Base-by-base conservation (phyloP, 345 rosid species). In the Dovyalis caffra region DNA sequence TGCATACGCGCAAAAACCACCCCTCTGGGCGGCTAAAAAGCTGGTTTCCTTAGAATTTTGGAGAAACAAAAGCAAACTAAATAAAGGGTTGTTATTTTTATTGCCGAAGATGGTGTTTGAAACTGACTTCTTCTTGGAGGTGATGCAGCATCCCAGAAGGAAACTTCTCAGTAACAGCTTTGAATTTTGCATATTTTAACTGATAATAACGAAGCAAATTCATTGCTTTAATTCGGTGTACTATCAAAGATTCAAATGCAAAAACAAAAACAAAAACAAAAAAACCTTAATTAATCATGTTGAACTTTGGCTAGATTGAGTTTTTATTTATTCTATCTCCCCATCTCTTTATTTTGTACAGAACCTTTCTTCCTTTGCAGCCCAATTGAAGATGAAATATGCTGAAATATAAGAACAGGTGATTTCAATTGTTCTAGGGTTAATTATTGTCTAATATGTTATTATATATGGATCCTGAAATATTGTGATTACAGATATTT, bases 1-100 rank as follows among this genome's bases (percentile, higher is more conserved):
- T 28, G 97, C 85, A 64, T 89, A 85, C 3, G 87, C 80, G 9
- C 81, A 79, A 71, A 86, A 87, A 29, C 83, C 77, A 32, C 90
- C 89, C 66, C 65, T 31, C 45, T 66, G 47, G 53, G 81, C 79
- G 63, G 38, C 67, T 76, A n/a, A 37, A 64, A 60, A 60, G 37
- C 77, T 71, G 45, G 29, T 28, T 34, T 57, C 34, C 4, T 74
- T 68, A 62, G 70, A 64, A 72, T 51, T 76, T 2, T 82, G 72
- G 28, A 85, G 79, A 5, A 74, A 66, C 8, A 61, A 53, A 66
- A 69, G 74, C 37, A 86, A 81, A 33, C 34, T 56, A 75, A 78
- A 78, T 35, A 86, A 45, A 34, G 80, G 32, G 64, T n/a, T n/a
- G 5, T n/a, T 53, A 5, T 29, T 33, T 72, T 21, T 32, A 47